phyloP scores from a whole-genome alignment of 2,329 filamentous ascomycete genomes.

The Aspergillus hiratsukae region DNA sequence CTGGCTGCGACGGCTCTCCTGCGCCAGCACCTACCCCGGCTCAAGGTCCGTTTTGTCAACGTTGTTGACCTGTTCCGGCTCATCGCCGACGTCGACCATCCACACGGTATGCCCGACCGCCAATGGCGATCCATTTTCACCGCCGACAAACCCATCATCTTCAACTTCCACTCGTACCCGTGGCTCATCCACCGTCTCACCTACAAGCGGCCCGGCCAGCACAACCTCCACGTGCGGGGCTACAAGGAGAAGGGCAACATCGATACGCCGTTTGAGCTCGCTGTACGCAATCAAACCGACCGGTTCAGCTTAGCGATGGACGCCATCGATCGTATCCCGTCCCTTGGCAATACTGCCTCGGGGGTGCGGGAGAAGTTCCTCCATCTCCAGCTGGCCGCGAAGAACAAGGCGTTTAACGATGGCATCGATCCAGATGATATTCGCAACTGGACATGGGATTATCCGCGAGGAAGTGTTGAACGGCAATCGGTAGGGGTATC shows the following conservation, averaged over 20 bases:
- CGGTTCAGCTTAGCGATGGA: constrained; percentile 72
- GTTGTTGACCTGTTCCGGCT: constrained; percentile 77
- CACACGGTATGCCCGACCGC: constrained; percentile 63
- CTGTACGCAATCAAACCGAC: constrained; percentile 73
- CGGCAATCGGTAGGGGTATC: too few relatives aligned
- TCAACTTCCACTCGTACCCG: constrained; percentile 82
- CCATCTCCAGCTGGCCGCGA: constrained; percentile 60
- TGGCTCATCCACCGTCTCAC: constrained; percentile 74
- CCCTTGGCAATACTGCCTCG: constrained; percentile 60
- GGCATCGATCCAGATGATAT: constrained; percentile 66
- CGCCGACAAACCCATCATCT: constrained; percentile 65
- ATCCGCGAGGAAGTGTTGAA: constrained; percentile 12
- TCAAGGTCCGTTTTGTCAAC: constrained; percentile 77
- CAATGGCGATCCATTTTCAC: constrained; percentile 71
- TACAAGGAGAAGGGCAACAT: constrained; percentile 84
- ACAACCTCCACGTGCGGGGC: constrained; percentile 68
- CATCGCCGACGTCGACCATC: constrained; percentile 64
- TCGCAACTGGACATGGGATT: constrained; percentile 64
- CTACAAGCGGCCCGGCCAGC: constrained; percentile 66
- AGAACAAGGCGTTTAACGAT: constrained; percentile 62
- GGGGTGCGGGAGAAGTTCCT: constrained; percentile 60
- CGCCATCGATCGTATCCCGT: constrained; percentile 64
- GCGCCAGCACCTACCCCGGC: constrained; percentile 63
- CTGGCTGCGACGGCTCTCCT: constrained; percentile 71
- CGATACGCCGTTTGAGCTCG: constrained; percentile 72